Percentiles rank a stretch among this genome's conserved stretches.
Conservation (phyloP, 2,329 filamentous ascomycete genomes). For the Aspergillus awamori region DNA sequence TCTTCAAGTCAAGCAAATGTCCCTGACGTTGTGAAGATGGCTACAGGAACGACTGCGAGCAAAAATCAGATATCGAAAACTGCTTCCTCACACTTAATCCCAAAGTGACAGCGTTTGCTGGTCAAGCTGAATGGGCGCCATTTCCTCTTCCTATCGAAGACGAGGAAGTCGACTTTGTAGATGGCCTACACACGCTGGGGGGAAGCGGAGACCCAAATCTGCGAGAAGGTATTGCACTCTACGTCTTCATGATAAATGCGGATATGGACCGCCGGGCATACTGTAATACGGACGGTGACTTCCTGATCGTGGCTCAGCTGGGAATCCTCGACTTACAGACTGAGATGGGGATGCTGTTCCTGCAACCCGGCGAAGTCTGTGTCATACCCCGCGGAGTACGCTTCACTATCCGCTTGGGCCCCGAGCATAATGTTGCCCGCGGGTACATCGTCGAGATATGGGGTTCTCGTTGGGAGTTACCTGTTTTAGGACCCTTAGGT, state of each 20-base stretch:
- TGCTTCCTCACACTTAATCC: slow-evolving; percentile 45
- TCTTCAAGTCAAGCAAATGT: not conserved
- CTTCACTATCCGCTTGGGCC: slow-evolving; percentile 58
- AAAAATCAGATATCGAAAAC: slow-evolving; percentile 32
- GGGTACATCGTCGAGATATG: slow-evolving; percentile 68
- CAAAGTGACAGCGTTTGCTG: slow-evolving; percentile 55
- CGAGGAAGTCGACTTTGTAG: slow-evolving; percentile 59
- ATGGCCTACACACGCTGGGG: slow-evolving; percentile 56
- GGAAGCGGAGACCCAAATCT: slow-evolving; percentile 58
- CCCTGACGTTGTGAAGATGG: slow-evolving; percentile 22
- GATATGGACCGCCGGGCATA: slow-evolving; percentile 58
- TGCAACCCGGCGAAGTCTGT: slow-evolving; percentile 64
- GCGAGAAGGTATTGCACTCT: slow-evolving; percentile 55
- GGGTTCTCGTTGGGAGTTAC: slow-evolving; percentile 63
- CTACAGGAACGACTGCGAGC: slow-evolving; percentile 47
- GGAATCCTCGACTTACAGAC: slow-evolving; percentile 66
- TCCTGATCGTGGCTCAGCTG: slow-evolving; percentile 64
- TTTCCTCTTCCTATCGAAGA: slow-evolving; percentile 51
- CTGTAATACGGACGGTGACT: slow-evolving; percentile 64
- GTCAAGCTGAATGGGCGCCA: slow-evolving; percentile 59
- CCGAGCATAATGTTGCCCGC: slow-evolving; percentile 55
- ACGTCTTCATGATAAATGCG: slow-evolving; percentile 58
- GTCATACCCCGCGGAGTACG: slow-evolving; percentile 64
- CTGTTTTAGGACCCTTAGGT: slow-evolving; percentile 65
- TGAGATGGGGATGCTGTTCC: slow-evolving; percentile 62